These are phyloP conservation scores for Jackrogersella multiformis DNA, from an alignment of 495 filamentous ascomycete species.

Conservation along the genomic window DNA sequence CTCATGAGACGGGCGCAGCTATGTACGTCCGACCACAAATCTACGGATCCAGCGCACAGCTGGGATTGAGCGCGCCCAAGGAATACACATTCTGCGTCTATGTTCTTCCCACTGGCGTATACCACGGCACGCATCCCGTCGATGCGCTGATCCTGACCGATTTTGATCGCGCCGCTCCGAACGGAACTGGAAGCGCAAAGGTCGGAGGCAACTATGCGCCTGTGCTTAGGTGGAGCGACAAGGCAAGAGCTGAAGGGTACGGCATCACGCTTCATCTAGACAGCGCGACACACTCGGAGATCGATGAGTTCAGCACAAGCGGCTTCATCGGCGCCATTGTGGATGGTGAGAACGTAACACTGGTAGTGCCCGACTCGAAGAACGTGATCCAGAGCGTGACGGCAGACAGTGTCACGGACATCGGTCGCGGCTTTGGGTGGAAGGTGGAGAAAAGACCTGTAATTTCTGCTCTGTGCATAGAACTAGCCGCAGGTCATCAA, in stretches of 20 bases:
- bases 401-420: conserved; percentile 71
- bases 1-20: conserved; percentile 80
- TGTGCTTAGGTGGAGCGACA: conserved; percentile 81
- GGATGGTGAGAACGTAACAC: conserved; percentile 66
- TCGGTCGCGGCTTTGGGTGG: conserved; percentile 73
- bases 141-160: conserved; percentile 80
- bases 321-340: conserved; percentile 82
- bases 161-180: conserved; percentile 78
- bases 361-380: conserved; percentile 82
- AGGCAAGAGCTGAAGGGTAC: conserved; percentile 74
- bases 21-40: conserved; percentile 89
- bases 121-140: conserved; percentile 85
- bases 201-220: conserved; percentile 85
- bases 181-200: conserved; percentile 78
- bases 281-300: conserved; percentile 76
- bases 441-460: conserved; percentile 69
- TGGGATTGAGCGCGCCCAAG: conserved; percentile 82
- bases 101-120: conserved; percentile 86
- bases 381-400: conserved; percentile 88
- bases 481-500: neutral
- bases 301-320: conserved; percentile 91
- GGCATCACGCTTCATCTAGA: conserved; percentile 91
- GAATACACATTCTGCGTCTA: conserved; percentile 90
- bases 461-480: conserved; percentile 32
- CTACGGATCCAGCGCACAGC: conserved; percentile 83